Conservation (phyloP, 179 eudicot genomes). For the Monotropa hypopitys region DNA sequence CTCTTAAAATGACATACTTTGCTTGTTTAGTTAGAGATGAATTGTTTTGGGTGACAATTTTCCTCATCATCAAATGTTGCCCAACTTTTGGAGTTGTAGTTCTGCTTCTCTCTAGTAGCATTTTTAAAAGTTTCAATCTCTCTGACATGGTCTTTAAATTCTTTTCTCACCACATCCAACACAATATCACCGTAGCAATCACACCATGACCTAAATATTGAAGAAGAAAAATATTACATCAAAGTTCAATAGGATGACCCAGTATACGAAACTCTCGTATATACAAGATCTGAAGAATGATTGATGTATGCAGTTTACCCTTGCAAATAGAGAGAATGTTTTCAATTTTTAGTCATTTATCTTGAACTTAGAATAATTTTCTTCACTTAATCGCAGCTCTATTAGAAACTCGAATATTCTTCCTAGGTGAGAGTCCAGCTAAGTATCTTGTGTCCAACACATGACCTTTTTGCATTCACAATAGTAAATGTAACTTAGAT, state of each 20-base stretch:
- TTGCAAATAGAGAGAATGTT: no score
- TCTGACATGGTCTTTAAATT: slow-evolving; percentile 56
- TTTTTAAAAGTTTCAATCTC: slow-evolving; percentile 32
- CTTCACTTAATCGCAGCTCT: no score
- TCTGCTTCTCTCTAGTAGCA: slow-evolving; percentile 30
- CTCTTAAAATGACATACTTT: slow-evolving; percentile 1
- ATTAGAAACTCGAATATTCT: no score
- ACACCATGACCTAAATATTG: slow-evolving; percentile 56
- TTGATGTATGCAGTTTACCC: no score
- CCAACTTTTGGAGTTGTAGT: slow-evolving; percentile 39
- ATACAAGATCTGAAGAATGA: no score
- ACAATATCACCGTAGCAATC: slow-evolving; percentile 64
- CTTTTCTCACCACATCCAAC: slow-evolving; percentile 62
- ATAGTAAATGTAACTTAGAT: no score
- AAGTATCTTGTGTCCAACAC: no score
- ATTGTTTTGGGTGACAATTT: slow-evolving; percentile 47
- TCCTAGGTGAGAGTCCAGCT: no score
- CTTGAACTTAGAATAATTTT: background rate
- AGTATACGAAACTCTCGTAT: no score
- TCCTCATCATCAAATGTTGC: slow-evolving; percentile 63
- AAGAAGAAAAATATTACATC: background rate
- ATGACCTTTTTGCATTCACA: no score
- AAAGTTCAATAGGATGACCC: background rate
- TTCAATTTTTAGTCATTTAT: no score
- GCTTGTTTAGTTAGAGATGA: slow-evolving; percentile 10